These are phyloP conservation scores for Moesziomyces antarcticus DNA, from an alignment of 1,284 basidiomycete genomes.

Conservation along the genomic window DNA sequence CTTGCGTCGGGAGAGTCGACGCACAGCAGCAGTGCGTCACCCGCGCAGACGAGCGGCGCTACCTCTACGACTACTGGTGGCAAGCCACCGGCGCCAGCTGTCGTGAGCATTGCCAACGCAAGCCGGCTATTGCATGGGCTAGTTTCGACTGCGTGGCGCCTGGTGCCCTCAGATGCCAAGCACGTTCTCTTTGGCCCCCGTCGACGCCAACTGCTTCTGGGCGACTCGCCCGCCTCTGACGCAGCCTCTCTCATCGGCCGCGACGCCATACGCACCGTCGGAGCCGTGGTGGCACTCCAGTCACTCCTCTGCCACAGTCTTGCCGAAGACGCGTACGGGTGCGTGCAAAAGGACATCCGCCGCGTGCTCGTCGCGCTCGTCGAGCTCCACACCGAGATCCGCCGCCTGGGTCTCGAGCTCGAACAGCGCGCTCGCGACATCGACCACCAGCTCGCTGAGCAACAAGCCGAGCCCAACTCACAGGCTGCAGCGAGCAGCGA, in stretches of 20 bases:
- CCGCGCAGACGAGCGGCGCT: background rate
- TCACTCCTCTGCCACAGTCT: slow-evolving; percentile 47
- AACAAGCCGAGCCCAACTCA: slow-evolving; percentile 2
- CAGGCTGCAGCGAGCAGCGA: background rate
- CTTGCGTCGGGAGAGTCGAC: slow-evolving; percentile 29
- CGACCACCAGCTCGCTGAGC: slow-evolving; percentile 17
- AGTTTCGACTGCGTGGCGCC: slow-evolving; percentile 10
- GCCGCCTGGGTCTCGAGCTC: slow-evolving; percentile 27
- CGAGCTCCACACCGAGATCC: slow-evolving; percentile 23
- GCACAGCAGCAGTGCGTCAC: slow-evolving; percentile 3
- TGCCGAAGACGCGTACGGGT: slow-evolving; percentile 52
- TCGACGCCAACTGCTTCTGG: slow-evolving; percentile 16
- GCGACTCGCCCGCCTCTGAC: slow-evolving; percentile 16
- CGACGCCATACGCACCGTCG: slow-evolving; percentile 18
- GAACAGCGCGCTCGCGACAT: slow-evolving; percentile 15
- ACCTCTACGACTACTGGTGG: background rate
- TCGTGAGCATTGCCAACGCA: slow-evolving; percentile 14
- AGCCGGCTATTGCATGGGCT: slow-evolving; percentile 1
- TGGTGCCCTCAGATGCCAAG: slow-evolving; percentile 46
- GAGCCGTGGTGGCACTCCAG: slow-evolving; percentile 30
- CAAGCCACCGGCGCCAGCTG: background rate
- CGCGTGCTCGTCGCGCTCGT: slow-evolving; percentile 21
- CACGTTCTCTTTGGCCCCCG: slow-evolving; percentile 52
- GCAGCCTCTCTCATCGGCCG: slow-evolving; percentile 19
- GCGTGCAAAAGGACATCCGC: slow-evolving; percentile 49